Evolutionary conservation across 768 basidiomycete genomes (phyloP).

Genomic region (Mycena galopus): DNA sequence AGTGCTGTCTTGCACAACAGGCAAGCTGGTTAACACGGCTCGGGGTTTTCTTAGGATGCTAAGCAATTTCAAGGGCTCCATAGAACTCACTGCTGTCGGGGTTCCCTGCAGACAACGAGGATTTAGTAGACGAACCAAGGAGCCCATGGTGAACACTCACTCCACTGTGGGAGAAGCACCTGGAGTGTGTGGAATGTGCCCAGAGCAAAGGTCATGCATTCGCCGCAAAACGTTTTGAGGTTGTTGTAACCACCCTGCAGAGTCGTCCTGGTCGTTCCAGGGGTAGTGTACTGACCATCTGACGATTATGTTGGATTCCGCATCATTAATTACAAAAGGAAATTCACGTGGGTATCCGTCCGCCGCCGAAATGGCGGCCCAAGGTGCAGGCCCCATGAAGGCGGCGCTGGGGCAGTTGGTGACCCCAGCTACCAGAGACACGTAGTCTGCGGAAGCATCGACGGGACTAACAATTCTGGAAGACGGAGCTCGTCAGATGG

Average conservation of each 20-base stretch:
- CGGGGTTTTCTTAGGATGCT: neutral
- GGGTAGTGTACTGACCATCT: constrained; percentile 12
- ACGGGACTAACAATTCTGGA: constrained; percentile 14
- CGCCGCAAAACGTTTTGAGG: constrained; percentile 23
- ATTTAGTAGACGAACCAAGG: neutral
- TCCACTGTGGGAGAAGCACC: constrained; percentile 21
- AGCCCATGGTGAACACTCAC: constrained; percentile 1
- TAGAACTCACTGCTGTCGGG: constrained; percentile 15
- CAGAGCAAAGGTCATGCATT: constrained; percentile 11
- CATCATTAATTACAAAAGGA: too few species aligned
- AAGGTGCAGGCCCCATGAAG: neutral
- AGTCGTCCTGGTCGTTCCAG: constrained; percentile 10
- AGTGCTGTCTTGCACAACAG: constrained; percentile 16
- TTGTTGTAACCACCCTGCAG: neutral
- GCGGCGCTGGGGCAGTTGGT: neutral
- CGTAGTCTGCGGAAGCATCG: neutral
- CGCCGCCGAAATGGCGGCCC: constrained; percentile 15
- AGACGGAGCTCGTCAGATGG: too few species aligned
- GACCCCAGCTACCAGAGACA: neutral
- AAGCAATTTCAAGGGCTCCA: neutral
- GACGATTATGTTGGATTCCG: too few species aligned
- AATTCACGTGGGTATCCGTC: constrained; percentile 19
- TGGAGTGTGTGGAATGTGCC: neutral
- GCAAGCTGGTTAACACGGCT: neutral
- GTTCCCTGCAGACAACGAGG: neutral